phyloP scores from a whole-genome alignment of 1,139 yeast genomes.

The Nakaseomyces bracarensis region DNA sequence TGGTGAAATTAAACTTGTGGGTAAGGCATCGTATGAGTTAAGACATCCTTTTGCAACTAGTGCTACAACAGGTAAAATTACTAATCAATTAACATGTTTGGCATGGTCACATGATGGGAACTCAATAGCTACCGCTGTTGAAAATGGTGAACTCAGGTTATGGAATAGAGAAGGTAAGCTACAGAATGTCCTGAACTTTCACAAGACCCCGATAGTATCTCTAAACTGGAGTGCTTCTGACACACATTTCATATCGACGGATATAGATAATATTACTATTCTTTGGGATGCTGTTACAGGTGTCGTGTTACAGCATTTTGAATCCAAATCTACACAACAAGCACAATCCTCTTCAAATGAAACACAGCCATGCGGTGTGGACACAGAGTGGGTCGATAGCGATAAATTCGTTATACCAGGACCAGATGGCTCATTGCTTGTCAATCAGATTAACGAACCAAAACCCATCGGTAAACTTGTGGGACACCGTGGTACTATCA shows the following conservation, averaged over 20 bases:
- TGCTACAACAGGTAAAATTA: conserved; percentile 13
- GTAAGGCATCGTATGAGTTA: conserved; percentile 14
- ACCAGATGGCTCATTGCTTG: conserved; percentile 45
- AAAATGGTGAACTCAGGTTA: conserved; percentile 56
- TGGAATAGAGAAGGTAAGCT: conserved; percentile 64
- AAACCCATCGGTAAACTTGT: conserved; percentile 51
- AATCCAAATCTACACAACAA: conserved; percentile 19
- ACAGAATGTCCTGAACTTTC: conserved; percentile 49
- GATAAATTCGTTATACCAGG: conserved; percentile 65
- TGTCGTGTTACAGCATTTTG: conserved; percentile 40
- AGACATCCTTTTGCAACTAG: conserved; percentile 26
- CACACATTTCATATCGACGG: conserved; percentile 32
- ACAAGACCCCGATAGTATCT: conserved; percentile 44
- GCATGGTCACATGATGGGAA: conserved; percentile 62
- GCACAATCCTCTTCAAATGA: conserved; percentile 9
- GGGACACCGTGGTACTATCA: conserved; percentile 61
- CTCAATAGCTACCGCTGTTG: conserved; percentile 47
- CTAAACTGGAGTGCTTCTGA: conserved; percentile 45
- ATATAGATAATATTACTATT: conserved; percentile 36
- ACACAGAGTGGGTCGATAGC: conserved; percentile 66
- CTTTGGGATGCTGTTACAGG: conserved; percentile 51
- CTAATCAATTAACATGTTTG: conserved; percentile 36
- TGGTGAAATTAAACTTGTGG: background rate
- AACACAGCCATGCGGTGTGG: conserved; percentile 38
- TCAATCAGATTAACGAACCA: conserved; percentile 47